phyloP scores from a whole-genome alignment of 2,329 filamentous ascomycete species.

The Pseudodiploospora longispora region DNA sequence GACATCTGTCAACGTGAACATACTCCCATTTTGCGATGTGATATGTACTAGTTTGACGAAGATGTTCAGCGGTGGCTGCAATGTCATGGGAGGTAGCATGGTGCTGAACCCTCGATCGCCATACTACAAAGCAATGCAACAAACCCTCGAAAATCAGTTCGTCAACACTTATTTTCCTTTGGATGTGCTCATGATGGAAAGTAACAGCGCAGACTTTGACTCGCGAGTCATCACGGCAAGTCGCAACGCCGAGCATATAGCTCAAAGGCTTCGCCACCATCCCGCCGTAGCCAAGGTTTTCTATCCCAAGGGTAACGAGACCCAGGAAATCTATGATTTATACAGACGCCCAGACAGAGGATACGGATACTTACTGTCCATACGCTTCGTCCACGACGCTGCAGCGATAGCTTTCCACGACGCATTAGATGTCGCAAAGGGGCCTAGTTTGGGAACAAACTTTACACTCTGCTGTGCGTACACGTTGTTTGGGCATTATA shows the following conservation, averaged over 20 bases:
- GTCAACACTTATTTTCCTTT: conserved; percentile 16
- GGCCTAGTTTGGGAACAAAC: conserved; percentile 44
- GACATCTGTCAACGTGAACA: conserved; percentile 36
- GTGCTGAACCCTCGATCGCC: conserved; percentile 35
- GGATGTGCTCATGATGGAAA: conserved; percentile 24
- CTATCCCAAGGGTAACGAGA: conserved; percentile 32
- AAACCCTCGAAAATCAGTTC: conserved; percentile 12
- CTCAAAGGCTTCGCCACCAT: conserved; percentile 18
- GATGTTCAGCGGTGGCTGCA: conserved; percentile 45
- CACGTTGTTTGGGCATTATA: conserved; percentile 30
- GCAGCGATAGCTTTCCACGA: conserved; percentile 40
- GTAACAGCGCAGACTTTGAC: conserved; percentile 31
- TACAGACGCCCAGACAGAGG: conserved; percentile 31
- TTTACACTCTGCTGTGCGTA: conserved; percentile 36
- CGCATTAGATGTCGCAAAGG: conserved; percentile 36
- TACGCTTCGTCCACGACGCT: conserved; percentile 34
- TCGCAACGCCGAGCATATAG: conserved; percentile 17
- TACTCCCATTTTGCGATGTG: conserved; percentile 38
- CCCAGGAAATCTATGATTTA: conserved; percentile 23
- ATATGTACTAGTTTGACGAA: conserved; percentile 46
- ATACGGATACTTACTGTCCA: conserved; percentile 43
- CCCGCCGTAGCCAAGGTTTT: conserved; percentile 21
- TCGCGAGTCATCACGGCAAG: conserved; percentile 21
- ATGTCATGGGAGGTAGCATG: conserved; percentile 42
- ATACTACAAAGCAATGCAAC: conserved; percentile 23